Evolutionary conservation across 257 asterid species (phyloP), one percentile per base, ranked within the genome.

Genomic region (Nicotiana paniculata): DNA sequence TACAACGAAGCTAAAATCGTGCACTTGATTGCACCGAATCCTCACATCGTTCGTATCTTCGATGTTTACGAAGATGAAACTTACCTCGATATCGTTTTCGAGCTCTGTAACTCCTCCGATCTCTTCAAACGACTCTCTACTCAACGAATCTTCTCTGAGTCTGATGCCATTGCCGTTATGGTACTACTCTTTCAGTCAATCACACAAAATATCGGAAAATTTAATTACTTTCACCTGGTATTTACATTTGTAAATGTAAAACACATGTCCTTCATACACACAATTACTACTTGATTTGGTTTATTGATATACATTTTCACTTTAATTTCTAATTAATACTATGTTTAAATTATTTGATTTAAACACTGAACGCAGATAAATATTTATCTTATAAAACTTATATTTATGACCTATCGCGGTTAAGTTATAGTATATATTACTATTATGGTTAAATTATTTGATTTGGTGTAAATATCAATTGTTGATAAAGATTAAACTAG

Each of bases 101-200:
- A 93, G 86, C 81, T 82, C n/a, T 93, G 97, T 53, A 87, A 81
- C 13, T 85, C 90, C 13, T 83, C 90, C 6, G 93, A 93, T 89
- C 90, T 93, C 15, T 87, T 86, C 77, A 84, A 83, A 10, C 86
- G 93, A 84, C 72, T 93, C 11, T 48, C 83, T n/a, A 55, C 83
- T 70, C 87, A 89, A 6, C 81, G 84, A 7, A 90, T 54, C 26
- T 86, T 89, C 81, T 28, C 89, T 0, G 97, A 93, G 79, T 62
- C 85, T 6, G 96, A 92, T 81, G 97, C 97, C 81, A 85, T 86
- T 86, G 81, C 84, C 21, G 83, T 93, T 0, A 90, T 93, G 96
- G 98, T 93, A 75, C 12, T 87, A 69, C 24, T 72, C 18, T 24
- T 72, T 46, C 24, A 21, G 61, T 11, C 37, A 28, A 72, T 24